Percentiles rank a stretch among this genome's conserved stretches.
Evolutionary conservation across 352 stramenopile species (phyloP).

Genomic region (Globisporangium yorkense): DNA sequence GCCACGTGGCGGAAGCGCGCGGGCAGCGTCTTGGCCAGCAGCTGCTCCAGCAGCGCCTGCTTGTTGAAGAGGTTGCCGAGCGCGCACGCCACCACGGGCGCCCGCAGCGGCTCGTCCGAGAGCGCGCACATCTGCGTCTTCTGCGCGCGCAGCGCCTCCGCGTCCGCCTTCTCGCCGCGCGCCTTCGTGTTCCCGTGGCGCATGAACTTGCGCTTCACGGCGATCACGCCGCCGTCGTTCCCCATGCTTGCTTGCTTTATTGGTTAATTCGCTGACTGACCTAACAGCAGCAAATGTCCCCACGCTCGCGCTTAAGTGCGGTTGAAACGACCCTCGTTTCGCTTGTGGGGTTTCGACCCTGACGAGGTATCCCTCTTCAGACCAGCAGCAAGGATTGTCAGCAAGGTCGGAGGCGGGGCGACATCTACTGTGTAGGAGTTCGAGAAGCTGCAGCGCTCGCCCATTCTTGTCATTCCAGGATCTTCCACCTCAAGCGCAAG

Average conservation of each 20-base stretch:
- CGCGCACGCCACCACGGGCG: constrained; percentile 84
- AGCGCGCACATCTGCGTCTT: constrained; percentile 71
- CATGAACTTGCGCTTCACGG: constrained; percentile 94
- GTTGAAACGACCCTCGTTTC: too few species aligned
- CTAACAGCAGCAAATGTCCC: too few species aligned
- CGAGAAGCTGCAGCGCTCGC: too few species aligned
- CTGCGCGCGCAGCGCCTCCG: constrained; percentile 51
- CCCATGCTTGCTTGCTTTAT: constrained; percentile 52
- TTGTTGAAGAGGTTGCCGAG: constrained; percentile 93
- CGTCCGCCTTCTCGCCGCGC: constrained; percentile 58
- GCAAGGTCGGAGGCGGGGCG: too few species aligned
- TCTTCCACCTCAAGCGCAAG: too few species aligned
- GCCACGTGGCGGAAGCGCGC: constrained; percentile 72
- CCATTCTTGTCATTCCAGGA: too few species aligned
- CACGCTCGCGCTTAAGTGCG: too few species aligned
- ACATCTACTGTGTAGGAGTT: too few species aligned
- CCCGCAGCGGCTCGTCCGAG: constrained; percentile 70
- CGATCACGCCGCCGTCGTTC: constrained; percentile 91
- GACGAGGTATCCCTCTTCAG: too few species aligned
- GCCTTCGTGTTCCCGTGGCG: constrained; percentile 78
- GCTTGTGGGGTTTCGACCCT: too few species aligned
- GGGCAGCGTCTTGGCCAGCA: constrained; percentile 78
- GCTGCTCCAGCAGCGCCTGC: constrained; percentile 73
- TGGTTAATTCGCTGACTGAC: not conserved
- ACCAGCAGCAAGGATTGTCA: too few species aligned